Base-by-base conservation (phyloP, 2,329 filamentous ascomycete genomes). In the Paracoccidioides brasiliensis region DNA sequence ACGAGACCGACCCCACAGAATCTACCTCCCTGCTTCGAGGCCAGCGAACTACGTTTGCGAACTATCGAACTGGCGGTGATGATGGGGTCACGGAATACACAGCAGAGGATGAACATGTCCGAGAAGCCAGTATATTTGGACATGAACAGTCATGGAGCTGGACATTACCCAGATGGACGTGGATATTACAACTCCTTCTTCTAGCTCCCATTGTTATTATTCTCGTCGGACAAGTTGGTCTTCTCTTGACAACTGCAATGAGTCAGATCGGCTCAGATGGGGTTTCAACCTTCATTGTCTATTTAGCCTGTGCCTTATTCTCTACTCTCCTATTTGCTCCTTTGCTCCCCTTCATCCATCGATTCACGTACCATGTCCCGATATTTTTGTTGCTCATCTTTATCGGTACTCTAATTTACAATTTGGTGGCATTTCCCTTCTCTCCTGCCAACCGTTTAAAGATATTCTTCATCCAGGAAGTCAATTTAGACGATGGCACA, bases 221-320 rank as follows among this genome's bases (percentile, higher is more conserved):
- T 57, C 69, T 97, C 22, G 72, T 88, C 14, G 88, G 84, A 0
- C 89, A 95, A 65, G 77, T 90, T 32, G 85, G 80, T 1, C 77
- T 97, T 3, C 72, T 91, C 10, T 68, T 88, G 14, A 87, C 84
- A 4, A 80, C 84, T 38, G 82, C 87, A 1, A 76, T 90, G 22
- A 78, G 84, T 57, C 90, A 95, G 70, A 95, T 90, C 0, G 86
- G 86, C 5, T 80, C 86, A 1, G 93, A 98, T 68, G 93, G 93
- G 1, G 87, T 83, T 59, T 79, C 81, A 40, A 75, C 85, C 15
- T 71, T 95, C 14, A 69, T 81, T 6, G 83, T 90, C 4, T 90
- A 95, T 67, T 66, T 94, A 12, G 69, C 81, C 40, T 78, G 90
- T 44, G 83, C 85, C 0, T 66, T 78, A 5, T 78, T 91, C 59